Conservation (phyloP, 2,329 filamentous ascomycete species). For the Cryoendolithus antarcticus region DNA sequence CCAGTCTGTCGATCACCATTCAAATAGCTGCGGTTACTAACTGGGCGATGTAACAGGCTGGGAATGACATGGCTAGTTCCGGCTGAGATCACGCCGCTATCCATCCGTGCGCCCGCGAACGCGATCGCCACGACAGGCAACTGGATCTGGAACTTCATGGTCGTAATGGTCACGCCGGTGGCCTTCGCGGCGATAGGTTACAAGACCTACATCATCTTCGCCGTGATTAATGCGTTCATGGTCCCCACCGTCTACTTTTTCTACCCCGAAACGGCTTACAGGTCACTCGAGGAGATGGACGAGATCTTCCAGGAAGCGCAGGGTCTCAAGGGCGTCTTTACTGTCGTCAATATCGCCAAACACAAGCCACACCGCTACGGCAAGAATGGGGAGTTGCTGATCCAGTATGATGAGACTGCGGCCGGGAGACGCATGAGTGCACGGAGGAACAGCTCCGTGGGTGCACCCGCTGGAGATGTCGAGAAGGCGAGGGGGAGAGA, state of each 20-base stretch:
- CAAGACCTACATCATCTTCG: conserved; percentile 55
- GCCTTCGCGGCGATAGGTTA: conserved; percentile 25
- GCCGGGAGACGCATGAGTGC: conserved; percentile 12
- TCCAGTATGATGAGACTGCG: conserved; percentile 35
- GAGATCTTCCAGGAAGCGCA: conserved; percentile 30
- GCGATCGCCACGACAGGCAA: conserved; percentile 38
- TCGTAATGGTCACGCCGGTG: conserved; percentile 20
- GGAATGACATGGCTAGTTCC: conserved; percentile 12
- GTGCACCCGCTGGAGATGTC: not conserved
- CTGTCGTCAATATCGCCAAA: conserved; percentile 39
- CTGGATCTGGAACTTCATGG: conserved; percentile 45
- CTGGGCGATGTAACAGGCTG: not conserved
- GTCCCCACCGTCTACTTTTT: conserved; percentile 35
- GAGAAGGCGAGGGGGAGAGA: conserved; percentile 1
- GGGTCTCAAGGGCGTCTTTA: conserved; percentile 41
- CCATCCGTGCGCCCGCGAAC: conserved; percentile 23
- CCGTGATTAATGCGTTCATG: conserved; percentile 51
- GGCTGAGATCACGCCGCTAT: conserved; percentile 22
- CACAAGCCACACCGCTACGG: conserved; percentile 45
- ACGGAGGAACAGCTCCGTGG: conserved; percentile 14
- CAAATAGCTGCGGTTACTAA: not conserved
- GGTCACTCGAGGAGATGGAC: conserved; percentile 56
- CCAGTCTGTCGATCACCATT: too few relatives aligned
- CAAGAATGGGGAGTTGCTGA: conserved; percentile 45
- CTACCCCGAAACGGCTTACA: conserved; percentile 49